A percentile compares a stretch with the other conserved stretches of the same genome.
Evolutionary conservation across 2,329 filamentous ascomycete species (phyloP).

Genomic region (Aspergillus chevalieri): DNA sequence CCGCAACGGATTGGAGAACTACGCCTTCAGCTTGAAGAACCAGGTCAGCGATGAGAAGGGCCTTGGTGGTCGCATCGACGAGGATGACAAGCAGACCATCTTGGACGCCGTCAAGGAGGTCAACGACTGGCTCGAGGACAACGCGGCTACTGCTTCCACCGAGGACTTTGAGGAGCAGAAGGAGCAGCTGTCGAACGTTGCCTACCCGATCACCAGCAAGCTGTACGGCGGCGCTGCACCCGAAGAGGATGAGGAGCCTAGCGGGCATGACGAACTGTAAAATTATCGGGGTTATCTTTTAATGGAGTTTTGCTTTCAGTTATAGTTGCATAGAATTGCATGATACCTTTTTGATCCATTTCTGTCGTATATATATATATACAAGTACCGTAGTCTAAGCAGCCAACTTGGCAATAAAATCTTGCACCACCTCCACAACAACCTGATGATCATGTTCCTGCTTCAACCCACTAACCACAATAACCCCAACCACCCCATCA

Average conservation of each 20-base stretch:
- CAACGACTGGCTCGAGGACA: constrained; percentile 94
- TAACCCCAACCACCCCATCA: constrained; percentile 67
- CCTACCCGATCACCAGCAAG: constrained; percentile 99
- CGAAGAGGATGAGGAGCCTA: constrained; percentile 64
- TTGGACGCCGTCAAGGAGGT: constrained; percentile 95
- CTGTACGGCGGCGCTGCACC: constrained; percentile 69
- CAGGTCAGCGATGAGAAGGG: constrained; percentile 95
- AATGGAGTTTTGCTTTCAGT: constrained; percentile 29
- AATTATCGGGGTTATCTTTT: constrained; percentile 31
- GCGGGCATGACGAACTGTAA: constrained; percentile 74
- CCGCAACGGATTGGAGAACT: constrained; percentile 96
- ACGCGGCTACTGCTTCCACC: constrained; percentile 72
- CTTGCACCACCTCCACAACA: constrained; percentile 62
- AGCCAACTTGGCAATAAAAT: constrained; percentile 31
- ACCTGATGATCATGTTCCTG: constrained; percentile 73
- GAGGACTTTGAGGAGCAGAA: constrained; percentile 99
- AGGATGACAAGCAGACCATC: constrained; percentile 96
- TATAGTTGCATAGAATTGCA: constrained; percentile 13
- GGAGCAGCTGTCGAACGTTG: constrained; percentile 95
- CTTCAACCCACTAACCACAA: constrained; percentile 69
- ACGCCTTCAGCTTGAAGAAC: constrained; percentile 98
- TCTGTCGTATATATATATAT: background rate
- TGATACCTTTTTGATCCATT: constrained; percentile 10
- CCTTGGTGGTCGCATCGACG: constrained; percentile 95
- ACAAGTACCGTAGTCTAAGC: background rate